Conservation (phyloP, 2,329 filamentous ascomycete genomes). For the Elsinoe perseae region DNA sequence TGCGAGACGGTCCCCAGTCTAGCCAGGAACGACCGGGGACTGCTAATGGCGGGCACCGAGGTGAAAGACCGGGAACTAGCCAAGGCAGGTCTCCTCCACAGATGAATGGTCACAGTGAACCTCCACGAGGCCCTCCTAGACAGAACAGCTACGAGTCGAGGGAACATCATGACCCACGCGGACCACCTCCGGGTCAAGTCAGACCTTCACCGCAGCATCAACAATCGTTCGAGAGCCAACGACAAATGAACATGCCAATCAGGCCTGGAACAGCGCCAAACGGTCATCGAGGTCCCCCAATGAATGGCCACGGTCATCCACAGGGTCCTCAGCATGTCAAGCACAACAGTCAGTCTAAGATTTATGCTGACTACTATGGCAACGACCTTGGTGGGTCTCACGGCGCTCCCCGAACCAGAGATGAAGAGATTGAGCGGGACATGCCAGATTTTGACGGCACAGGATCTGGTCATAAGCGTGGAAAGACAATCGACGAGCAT, state of each 20-base stretch:
- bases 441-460: slow-evolving; percentile 57
- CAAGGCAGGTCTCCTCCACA: background rate
- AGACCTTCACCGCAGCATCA: background rate
- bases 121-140: slow-evolving; percentile 8
- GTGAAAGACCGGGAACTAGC: background rate
- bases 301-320: background rate
- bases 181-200: background rate
- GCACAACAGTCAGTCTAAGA: slow-evolving; percentile 41
- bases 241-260: slow-evolving; percentile 7
- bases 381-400: slow-evolving; percentile 24
- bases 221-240: background rate
- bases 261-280: slow-evolving; percentile 7
- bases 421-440: slow-evolving; percentile 44
- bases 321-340: slow-evolving; percentile 19
- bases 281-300: background rate
- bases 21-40: background rate
- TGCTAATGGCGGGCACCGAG: background rate
- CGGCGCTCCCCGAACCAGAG: slow-evolving; percentile 28
- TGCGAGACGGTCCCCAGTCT: background rate
- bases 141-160: slow-evolving; percentile 14
- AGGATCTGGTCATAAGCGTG: slow-evolving; percentile 23
- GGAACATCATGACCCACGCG: background rate
- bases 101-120: slow-evolving; percentile 6
- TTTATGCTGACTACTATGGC: slow-evolving; percentile 45
- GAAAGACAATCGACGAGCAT: slow-evolving; percentile 27